phyloP scores from a whole-genome alignment of 2,329 filamentous ascomycete genomes.

The Bipolaris zeicola region DNA sequence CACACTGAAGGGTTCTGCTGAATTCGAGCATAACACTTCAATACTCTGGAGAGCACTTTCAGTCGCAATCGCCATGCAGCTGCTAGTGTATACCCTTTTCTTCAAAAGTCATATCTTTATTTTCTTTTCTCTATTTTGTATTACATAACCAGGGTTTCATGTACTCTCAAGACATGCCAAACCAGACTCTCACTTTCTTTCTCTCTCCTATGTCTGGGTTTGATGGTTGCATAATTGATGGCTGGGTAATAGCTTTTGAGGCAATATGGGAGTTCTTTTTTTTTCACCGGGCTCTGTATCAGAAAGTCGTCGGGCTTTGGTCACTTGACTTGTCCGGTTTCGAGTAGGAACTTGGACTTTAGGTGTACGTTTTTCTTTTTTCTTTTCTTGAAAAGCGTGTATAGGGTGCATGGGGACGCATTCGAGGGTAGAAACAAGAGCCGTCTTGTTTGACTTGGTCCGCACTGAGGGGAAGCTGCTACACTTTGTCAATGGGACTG shows the following conservation, averaged over 20 bases:
- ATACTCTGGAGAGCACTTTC: not conserved
- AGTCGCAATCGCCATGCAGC: not conserved
- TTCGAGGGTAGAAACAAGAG: too few relatives aligned
- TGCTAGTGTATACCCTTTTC: not conserved
- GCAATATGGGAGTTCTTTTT: not conserved
- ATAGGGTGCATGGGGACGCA: not conserved
- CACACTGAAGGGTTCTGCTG: not conserved
- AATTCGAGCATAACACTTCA: not conserved
- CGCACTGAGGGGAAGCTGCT: not conserved
- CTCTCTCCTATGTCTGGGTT: not conserved
- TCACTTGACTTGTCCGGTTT: not conserved
- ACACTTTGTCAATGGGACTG: not conserved
- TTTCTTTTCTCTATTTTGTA: conserved; percentile 10
- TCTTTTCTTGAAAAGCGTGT: not conserved
- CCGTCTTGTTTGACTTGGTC: too few relatives aligned
- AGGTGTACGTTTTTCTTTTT: not conserved
- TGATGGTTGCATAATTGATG: conserved; percentile 5
- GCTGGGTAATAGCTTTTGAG: not conserved
- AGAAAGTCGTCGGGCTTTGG: not conserved
- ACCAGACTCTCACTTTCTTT: not conserved
- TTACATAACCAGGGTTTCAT: conserved; percentile 16
- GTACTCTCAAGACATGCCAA: not conserved
- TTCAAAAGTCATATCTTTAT: not conserved
- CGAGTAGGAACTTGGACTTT: not conserved
- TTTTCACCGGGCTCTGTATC: not conserved